Evolutionary conservation across 805 yeast species (phyloP).

Genomic region (Ogataea thermomethanolica): DNA sequence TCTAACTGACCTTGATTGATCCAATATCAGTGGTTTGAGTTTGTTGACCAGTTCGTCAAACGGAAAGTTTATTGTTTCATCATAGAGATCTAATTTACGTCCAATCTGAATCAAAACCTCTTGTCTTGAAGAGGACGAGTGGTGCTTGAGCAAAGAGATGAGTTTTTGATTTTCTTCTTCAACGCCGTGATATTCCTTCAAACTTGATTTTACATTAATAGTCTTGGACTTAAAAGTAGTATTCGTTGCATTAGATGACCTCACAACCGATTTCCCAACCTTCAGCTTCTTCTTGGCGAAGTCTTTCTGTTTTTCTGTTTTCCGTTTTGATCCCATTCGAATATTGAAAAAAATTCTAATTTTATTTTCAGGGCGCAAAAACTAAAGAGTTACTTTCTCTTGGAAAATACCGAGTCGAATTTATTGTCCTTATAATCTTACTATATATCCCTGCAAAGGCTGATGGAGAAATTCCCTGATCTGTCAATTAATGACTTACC

Average conservation of each 20-base stretch:
- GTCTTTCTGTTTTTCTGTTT: constrained; percentile 65
- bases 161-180: constrained; percentile 55
- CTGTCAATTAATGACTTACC: constrained; percentile 1
- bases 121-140: constrained; percentile 63
- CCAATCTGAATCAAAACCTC: constrained; percentile 57
- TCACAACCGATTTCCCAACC: constrained; percentile 80
- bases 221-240: constrained; percentile 77
- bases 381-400: background rate
- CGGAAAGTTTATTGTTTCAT: constrained; percentile 31
- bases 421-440: no score
- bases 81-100: constrained; percentile 12
- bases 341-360: background rate
- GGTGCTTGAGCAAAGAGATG: constrained; percentile 71
- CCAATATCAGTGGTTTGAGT: constrained; percentile 63
- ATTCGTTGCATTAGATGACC: constrained; percentile 75
- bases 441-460: no score
- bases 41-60: constrained; percentile 55
- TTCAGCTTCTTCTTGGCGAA: constrained; percentile 74
- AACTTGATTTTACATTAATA: constrained; percentile 39
- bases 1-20: constrained; percentile 64
- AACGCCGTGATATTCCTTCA: constrained; percentile 20
- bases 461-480: no score
- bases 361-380: background rate
- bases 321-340: constrained; percentile 49
- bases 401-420: background rate